Evolutionary conservation across 1,139 yeast species (phyloP), one percentile per base, ranked within the genome.

Genomic region (Nadsonia commutata): DNA sequence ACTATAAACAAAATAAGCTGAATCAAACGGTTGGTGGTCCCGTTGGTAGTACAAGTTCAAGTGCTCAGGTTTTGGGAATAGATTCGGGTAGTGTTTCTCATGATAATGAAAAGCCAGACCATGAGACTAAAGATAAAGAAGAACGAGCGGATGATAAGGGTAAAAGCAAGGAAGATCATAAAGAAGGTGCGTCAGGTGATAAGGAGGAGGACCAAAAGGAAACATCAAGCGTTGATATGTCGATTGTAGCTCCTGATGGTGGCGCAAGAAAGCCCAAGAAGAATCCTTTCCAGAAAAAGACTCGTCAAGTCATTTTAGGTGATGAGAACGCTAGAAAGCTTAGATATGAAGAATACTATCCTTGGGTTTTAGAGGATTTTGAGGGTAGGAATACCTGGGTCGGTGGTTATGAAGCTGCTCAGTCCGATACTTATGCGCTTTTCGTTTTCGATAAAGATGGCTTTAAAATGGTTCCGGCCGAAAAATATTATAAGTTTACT

Each of bases 291-390:
- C 82, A 79, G 56, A 76, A 83, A 52, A 86, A 86, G 59, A 88
- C 97, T 0, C 73, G 90, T 52, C 95, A 88, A 58, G 76, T 85
- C 23, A 77, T 76, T 54, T 72, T 80, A 18, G 76, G 83, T 59
- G 84, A 84, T 55, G 96, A 86, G 52, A 75, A 74, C 9, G 88
- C 85, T 49, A 72, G 93, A 49, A 80, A 76, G 56, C 65, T 90
- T 50, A 71, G 97, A 55, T 90, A 88, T 58, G 98, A 90, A 62
- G 98, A 90, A 63, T 85, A 80, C 58, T 88, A 84, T 54, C 98
- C 98, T 0, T 90, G 98, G 98, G 94, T 93, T 18, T 68, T 93
- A 70, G 96, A 88, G 64, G 98, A 93, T 63, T 88, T 83, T 60
- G 95, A 85, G 53, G 95, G 95, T 45, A 72, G 76, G 49, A 88